Conservation (phyloP, 116 monocot species). For the Thalassia testudinum region DNA sequence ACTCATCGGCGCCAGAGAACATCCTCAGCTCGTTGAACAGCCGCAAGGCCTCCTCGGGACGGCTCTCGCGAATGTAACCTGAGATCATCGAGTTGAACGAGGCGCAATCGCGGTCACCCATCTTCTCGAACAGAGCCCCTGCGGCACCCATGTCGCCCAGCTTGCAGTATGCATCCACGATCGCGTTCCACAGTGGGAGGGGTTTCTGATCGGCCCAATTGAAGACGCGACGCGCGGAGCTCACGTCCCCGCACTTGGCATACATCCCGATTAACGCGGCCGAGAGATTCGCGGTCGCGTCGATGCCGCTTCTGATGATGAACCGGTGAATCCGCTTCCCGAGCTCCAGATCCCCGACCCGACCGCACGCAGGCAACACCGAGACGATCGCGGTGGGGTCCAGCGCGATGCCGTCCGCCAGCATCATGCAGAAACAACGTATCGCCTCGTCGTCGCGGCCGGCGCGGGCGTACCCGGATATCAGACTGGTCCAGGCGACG, state of each 20-base stretch:
- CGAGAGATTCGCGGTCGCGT: slow-evolving; percentile 24
- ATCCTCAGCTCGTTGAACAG: slow-evolving; percentile 26
- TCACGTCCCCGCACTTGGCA: slow-evolving; percentile 44
- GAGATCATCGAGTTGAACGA: slow-evolving; percentile 69
- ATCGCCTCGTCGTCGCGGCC: slow-evolving; percentile 23
- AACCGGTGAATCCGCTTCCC: slow-evolving; percentile 31
- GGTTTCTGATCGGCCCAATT: slow-evolving; percentile 16
- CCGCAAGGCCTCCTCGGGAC: slow-evolving; percentile 33
- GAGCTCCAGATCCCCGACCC: slow-evolving; percentile 31
- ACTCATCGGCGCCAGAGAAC: slow-evolving; percentile 35
- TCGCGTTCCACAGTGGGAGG: slow-evolving; percentile 44
- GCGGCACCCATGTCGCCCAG: slow-evolving; percentile 34
- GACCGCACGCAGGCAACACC: slow-evolving; percentile 40
- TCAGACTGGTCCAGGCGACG: slow-evolving; percentile 57
- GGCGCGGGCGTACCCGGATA: slow-evolving; percentile 24
- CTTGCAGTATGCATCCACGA: slow-evolving; percentile 76
- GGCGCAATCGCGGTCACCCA: slow-evolving; percentile 27
- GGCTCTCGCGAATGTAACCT: slow-evolving; percentile 37
- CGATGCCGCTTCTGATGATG: slow-evolving; percentile 7
- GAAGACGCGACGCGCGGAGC: slow-evolving; percentile 24
- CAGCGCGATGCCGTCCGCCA: slow-evolving; percentile 18
- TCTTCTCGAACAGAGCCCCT: slow-evolving; percentile 34
- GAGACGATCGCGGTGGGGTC: slow-evolving; percentile 39
- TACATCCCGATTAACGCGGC: slow-evolving; percentile 60
- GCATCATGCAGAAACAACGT: slow-evolving; percentile 29